Conservation (phyloP, 768 basidiomycete genomes). For the Fibroporia radiculosa region DNA sequence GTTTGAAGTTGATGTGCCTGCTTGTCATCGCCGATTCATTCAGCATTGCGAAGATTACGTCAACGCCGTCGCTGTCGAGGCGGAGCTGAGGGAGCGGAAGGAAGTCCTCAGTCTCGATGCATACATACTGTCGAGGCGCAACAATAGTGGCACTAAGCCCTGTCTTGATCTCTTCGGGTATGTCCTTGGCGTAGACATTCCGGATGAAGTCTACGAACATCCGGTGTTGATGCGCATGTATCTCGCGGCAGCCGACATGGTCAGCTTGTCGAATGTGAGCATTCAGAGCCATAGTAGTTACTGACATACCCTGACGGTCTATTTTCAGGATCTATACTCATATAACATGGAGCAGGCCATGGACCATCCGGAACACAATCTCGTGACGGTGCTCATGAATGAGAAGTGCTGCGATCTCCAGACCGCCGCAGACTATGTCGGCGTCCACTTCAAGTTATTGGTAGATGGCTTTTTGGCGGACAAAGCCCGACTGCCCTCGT, state of each 20-base stretch:
- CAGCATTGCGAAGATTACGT: conserved; percentile 49
- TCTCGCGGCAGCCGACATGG: conserved; percentile 54
- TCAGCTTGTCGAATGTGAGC: conserved; percentile 66
- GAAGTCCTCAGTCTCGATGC: conserved; percentile 46
- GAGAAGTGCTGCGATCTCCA: conserved; percentile 46
- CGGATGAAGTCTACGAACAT: conserved; percentile 53
- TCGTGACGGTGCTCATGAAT: conserved; percentile 62
- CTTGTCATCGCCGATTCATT: conserved; percentile 41
- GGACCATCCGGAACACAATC: conserved; percentile 58
- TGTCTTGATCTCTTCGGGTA: conserved; percentile 61
- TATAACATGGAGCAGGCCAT: conserved; percentile 68
- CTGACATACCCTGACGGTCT: neutral
- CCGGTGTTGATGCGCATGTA: conserved; percentile 45
- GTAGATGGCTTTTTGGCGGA: conserved; percentile 43
- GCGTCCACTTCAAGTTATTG: conserved; percentile 39
- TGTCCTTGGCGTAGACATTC: conserved; percentile 52
- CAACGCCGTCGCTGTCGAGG: conserved; percentile 50
- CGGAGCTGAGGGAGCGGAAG: conserved; percentile 49
- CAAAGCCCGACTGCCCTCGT: conserved; percentile 40
- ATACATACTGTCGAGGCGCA: conserved; percentile 53
- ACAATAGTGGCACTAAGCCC: conserved; percentile 59
- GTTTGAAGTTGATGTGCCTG: conserved; percentile 33
- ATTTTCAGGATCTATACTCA: conserved; percentile 54
- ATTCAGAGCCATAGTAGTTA: neutral
- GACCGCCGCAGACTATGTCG: conserved; percentile 50